A percentile compares a stretch with the other conserved stretches of the same genome.
Evolutionary conservation across 1,284 basidiomycete species (phyloP).

Genomic region (Fomitopsis schrenkii): DNA sequence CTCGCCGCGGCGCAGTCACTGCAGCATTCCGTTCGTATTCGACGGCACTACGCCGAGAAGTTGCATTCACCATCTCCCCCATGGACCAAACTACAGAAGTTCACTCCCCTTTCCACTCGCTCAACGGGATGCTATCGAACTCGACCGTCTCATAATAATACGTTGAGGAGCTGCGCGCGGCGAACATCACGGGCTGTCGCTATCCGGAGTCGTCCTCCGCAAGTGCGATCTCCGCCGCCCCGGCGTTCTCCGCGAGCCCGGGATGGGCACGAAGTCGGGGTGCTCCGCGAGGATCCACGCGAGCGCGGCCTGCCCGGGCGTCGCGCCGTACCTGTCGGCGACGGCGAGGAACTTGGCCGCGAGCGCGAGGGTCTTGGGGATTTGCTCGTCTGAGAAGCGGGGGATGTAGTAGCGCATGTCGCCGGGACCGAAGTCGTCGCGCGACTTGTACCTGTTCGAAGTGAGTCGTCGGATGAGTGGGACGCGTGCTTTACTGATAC

Average conservation of each 20-base stretch:
- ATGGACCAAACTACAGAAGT: not conserved
- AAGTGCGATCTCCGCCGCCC: not conserved
- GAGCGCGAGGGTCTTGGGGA: slow-evolving; percentile 2
- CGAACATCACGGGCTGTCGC: no score
- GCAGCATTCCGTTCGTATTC: not conserved
- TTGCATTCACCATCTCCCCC: not conserved
- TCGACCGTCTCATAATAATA: no score
- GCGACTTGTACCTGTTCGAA: not conserved
- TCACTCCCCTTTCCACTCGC: slow-evolving; percentile 3
- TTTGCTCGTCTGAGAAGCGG: not conserved
- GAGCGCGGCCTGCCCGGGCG: slow-evolving; percentile 35
- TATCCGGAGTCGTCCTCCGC: not conserved
- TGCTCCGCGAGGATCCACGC: slow-evolving; percentile 19
- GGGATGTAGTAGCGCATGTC: slow-evolving; percentile 1
- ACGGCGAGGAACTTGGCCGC: not conserved
- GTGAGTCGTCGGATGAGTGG: not conserved
- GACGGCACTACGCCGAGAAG: not conserved
- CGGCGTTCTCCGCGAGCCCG: slow-evolving; percentile 2
- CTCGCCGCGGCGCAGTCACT: no score
- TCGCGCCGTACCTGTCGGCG: slow-evolving; percentile 22
- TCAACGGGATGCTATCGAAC: not conserved
- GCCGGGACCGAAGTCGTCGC: not conserved
- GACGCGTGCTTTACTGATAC: not conserved
- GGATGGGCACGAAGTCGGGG: slow-evolving; percentile 2
- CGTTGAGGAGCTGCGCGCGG: not conserved